Conservation (phyloP, 768 basidiomycete genomes). For the Boletus subparvulus region DNA sequence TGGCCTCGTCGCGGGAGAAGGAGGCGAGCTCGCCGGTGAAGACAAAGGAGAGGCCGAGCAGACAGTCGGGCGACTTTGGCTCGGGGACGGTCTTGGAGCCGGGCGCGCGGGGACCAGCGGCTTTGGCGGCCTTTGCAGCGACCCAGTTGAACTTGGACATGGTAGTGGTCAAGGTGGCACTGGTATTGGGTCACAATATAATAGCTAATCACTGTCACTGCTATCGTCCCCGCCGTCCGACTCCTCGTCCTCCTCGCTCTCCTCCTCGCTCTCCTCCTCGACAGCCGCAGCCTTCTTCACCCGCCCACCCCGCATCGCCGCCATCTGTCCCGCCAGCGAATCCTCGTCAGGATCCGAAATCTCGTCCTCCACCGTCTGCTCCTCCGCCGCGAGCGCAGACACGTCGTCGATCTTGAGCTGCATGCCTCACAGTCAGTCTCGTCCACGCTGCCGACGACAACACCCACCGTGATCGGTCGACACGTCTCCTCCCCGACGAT, state of each 20-base stretch:
- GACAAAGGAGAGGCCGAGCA: constrained; percentile 87
- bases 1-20: constrained; percentile 84
- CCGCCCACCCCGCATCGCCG: constrained; percentile 84
- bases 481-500: constrained; percentile 79
- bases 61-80: constrained; percentile 74
- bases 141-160: constrained; percentile 42
- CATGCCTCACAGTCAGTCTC: constrained; percentile 5
- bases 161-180: neutral
- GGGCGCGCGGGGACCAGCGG: constrained; percentile 54
- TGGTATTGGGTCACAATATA: neutral
- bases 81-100: constrained; percentile 65
- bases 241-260: constrained; percentile 34
- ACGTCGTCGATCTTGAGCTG: constrained; percentile 85
- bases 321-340: constrained; percentile 95
- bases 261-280: constrained; percentile 37
- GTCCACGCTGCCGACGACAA: neutral
- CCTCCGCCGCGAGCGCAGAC: constrained; percentile 54
- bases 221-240: constrained; percentile 25
- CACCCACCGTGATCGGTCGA: constrained; percentile 68
- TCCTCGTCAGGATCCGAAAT: constrained; percentile 99
- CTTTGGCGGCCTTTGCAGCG: constrained; percentile 57
- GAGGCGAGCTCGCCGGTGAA: constrained; percentile 93
- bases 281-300: constrained; percentile 63
- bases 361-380: constrained; percentile 76
- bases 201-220: constrained; percentile 27